phyloP scores from a whole-genome alignment of 2,329 filamentous ascomycete genomes.

The Sclerotinia trifoliorum region DNA sequence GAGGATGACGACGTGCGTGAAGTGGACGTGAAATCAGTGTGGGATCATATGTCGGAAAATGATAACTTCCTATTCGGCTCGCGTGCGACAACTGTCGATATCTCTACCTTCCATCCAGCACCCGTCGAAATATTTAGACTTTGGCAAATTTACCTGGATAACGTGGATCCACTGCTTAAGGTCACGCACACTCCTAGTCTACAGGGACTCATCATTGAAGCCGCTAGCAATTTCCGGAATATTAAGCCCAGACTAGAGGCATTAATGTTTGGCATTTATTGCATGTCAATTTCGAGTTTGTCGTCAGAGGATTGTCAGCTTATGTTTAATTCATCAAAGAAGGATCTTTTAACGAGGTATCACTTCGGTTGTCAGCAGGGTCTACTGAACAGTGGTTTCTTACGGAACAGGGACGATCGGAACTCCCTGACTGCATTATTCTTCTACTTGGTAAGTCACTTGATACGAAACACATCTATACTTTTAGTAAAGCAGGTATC shows the following conservation, averaged over 20 bases:
- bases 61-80: constrained; percentile 55
- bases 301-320: constrained; percentile 51
- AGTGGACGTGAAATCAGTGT: constrained; percentile 45
- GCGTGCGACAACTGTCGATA: constrained; percentile 42
- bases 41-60: constrained; percentile 45
- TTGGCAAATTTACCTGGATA: constrained; percentile 73
- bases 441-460: constrained; percentile 51
- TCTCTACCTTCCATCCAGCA: constrained; percentile 50
- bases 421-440: constrained; percentile 52
- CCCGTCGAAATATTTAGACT: constrained; percentile 67
- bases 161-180: constrained; percentile 73
- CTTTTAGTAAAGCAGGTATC: too few relatives aligned
- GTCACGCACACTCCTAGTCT: constrained; percentile 69
- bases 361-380: constrained; percentile 49
- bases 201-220: constrained; percentile 63
- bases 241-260: constrained; percentile 60
- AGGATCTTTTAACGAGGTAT: constrained; percentile 44
- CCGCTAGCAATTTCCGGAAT: constrained; percentile 54
- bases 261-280: constrained; percentile 65
- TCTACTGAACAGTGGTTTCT: constrained; percentile 45
- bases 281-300: constrained; percentile 57
- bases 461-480: too few relatives aligned
- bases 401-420: constrained; percentile 43
- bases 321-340: constrained; percentile 42
- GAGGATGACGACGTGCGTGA: constrained; percentile 41